These are phyloP conservation scores for Lachancea nothofagi DNA, from an alignment of 805 yeast genomes.

Conservation along the genomic window DNA sequence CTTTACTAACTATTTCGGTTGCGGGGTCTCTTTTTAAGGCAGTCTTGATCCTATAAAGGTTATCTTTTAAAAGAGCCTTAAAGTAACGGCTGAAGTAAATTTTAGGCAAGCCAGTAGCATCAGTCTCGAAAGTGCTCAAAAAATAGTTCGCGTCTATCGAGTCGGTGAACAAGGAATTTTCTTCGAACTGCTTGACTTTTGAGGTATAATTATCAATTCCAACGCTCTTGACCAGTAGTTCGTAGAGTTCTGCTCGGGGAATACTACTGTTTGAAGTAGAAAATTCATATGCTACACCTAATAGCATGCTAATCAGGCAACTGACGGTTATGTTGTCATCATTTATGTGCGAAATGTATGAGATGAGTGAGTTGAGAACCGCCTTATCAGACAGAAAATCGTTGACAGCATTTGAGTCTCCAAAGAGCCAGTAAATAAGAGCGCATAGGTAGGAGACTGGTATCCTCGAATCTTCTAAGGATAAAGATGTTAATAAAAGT, in stretches of 20 bases:
- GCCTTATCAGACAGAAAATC: constrained; percentile 68
- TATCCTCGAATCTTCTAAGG: constrained; percentile 63
- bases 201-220: constrained; percentile 77
- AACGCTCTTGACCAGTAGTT: constrained; percentile 59
- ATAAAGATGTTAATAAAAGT: constrained; percentile 58
- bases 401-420: constrained; percentile 66
- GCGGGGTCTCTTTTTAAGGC: constrained; percentile 72
- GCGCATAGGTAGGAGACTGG: constrained; percentile 74
- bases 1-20: constrained; percentile 59
- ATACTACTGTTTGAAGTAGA: constrained; percentile 54
- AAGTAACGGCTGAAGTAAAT: constrained; percentile 66
- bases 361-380: constrained; percentile 58
- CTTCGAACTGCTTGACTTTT: constrained; percentile 67
- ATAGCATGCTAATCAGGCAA: constrained; percentile 62
- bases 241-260: constrained; percentile 53
- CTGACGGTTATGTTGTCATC: constrained; percentile 54
- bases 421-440: constrained; percentile 70
- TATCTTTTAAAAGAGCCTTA: constrained; percentile 61
- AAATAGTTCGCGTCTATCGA: constrained; percentile 38
- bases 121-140: constrained; percentile 43
- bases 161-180: constrained; percentile 46
- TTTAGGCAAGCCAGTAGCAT: constrained; percentile 82
- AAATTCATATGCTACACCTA: constrained; percentile 81
- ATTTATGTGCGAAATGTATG: constrained; percentile 51
- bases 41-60: constrained; percentile 58